A percentile compares a stretch with the other conserved stretches of the same genome.
Conservation (phyloP, 805 yeast genomes). For the Saccharomycopsis microspora region DNA sequence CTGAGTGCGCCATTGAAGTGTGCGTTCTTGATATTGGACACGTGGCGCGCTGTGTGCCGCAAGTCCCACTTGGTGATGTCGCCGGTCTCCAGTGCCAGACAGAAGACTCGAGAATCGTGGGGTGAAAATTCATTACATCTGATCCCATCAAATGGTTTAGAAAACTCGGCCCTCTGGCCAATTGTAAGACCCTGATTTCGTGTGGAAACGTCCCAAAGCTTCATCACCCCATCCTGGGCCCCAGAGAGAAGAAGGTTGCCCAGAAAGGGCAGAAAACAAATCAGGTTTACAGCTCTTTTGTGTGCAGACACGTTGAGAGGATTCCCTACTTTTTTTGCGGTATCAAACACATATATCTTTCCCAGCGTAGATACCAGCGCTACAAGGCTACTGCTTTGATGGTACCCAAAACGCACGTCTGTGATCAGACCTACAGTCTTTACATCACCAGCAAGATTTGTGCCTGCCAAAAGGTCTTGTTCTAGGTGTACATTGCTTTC, state of each 20-base stretch:
- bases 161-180: conserved; percentile 27
- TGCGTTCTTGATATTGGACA: conserved; percentile 48
- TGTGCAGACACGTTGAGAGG: conserved; percentile 28
- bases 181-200: conserved; percentile 45
- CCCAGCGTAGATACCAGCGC: conserved; percentile 39
- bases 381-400: conserved; percentile 26
- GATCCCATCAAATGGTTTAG: conserved; percentile 21
- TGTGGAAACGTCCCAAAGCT: conserved; percentile 61
- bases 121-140: conserved; percentile 43
- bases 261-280: conserved; percentile 29
- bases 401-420: conserved; percentile 33
- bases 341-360: conserved; percentile 28
- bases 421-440: conserved; percentile 29
- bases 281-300: conserved; percentile 34
- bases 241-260: conserved; percentile 40
- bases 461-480: conserved; percentile 25
- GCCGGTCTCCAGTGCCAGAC: conserved; percentile 84
- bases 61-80: conserved; percentile 78
- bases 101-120: conserved; percentile 43
- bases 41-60: conserved; percentile 51
- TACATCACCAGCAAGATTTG: conserved; percentile 22
- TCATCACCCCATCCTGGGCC: conserved; percentile 71
- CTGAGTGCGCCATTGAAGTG: conserved; percentile 89
- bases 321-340: conserved; percentile 22
- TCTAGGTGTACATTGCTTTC: conserved; percentile 19